These are phyloP conservation scores for Plasmodium yoelii DNA, from an alignment of 169 alveolate genomes.

Conservation along the genomic window DNA sequence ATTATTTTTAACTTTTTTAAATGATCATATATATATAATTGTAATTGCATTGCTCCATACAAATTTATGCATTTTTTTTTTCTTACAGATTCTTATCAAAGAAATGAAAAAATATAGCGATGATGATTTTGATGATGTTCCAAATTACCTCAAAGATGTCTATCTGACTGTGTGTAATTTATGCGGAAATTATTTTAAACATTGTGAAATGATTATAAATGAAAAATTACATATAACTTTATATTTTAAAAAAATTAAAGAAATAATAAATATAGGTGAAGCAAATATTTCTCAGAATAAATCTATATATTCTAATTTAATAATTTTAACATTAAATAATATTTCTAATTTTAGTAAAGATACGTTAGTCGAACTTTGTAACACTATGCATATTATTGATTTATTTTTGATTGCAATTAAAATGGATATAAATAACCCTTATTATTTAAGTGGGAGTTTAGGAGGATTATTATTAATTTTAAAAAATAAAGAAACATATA, in stretches of 20 bases:
- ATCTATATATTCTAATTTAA: conserved; percentile 37
- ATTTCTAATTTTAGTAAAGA: conserved; percentile 32
- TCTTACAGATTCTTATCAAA: conserved; percentile 36
- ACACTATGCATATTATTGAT: conserved; percentile 47
- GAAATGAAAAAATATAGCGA: conserved; percentile 32
- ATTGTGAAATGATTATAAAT: conserved; percentile 43
- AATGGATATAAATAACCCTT: conserved; percentile 55
- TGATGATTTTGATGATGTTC: conserved; percentile 26
- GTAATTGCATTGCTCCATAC: neutral
- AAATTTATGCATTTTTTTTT: neutral
- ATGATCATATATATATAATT: neutral
- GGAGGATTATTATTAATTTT: conserved; percentile 51
- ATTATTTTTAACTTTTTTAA: neutral
- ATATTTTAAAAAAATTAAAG: conserved; percentile 49
- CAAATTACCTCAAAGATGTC: conserved; percentile 8
- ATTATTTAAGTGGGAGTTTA: conserved; percentile 59
- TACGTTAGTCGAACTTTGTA: conserved; percentile 45
- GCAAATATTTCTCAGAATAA: conserved; percentile 11
- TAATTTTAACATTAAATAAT: conserved; percentile 27
- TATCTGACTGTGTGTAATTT: conserved; percentile 33
- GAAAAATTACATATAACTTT: conserved; percentile 55
- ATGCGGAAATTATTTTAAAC: conserved; percentile 38
- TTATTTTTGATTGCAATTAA: conserved; percentile 53
- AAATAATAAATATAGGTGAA: conserved; percentile 27
- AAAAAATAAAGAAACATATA: conserved; percentile 55